Conservation (phyloP, 1,284 basidiomycete species). For the Tylopilus sp. region DNA sequence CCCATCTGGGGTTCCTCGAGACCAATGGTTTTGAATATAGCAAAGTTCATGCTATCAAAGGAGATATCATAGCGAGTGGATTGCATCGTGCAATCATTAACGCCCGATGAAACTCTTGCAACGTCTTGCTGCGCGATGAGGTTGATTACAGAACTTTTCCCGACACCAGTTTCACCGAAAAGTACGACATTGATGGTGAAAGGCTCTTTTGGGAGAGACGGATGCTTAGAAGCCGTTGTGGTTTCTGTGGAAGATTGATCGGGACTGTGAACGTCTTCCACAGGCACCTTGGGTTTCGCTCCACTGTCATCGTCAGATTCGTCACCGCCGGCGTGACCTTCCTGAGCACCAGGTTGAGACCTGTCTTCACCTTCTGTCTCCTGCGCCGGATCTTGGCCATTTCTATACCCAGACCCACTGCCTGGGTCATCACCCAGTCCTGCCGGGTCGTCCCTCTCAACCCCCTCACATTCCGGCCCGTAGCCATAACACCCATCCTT, state of each 20-base stretch:
- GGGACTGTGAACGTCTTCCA: neutral
- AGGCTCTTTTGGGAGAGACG: neutral
- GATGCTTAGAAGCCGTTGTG: neutral
- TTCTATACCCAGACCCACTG: too few species aligned
- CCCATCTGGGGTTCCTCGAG: slow-evolving; percentile 36
- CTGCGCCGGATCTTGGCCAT: neutral
- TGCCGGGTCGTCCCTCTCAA: neutral
- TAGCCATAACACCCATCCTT: neutral
- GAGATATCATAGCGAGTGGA: slow-evolving; percentile 23
- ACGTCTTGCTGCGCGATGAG: slow-evolving; percentile 29
- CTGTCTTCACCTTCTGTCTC: too few species aligned
- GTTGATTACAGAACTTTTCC: slow-evolving; percentile 35
- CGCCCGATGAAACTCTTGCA: slow-evolving; percentile 30
- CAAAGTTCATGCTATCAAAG: slow-evolving; percentile 19
- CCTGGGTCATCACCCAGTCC: too few species aligned
- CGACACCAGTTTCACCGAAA: slow-evolving; percentile 34
- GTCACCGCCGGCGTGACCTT: too few species aligned
- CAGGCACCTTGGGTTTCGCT: neutral
- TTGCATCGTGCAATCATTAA: slow-evolving; percentile 30
- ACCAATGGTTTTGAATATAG: slow-evolving; percentile 41
- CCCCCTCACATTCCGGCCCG: neutral
- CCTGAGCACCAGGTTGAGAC: too few species aligned
- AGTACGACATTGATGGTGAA: slow-evolving; percentile 26
- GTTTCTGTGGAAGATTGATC: slow-evolving; percentile 6
- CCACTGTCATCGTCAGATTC: neutral